These are phyloP conservation scores for Pharnaceum exiguum DNA, from an alignment of 148 eudicot species.

Conservation along the genomic window DNA sequence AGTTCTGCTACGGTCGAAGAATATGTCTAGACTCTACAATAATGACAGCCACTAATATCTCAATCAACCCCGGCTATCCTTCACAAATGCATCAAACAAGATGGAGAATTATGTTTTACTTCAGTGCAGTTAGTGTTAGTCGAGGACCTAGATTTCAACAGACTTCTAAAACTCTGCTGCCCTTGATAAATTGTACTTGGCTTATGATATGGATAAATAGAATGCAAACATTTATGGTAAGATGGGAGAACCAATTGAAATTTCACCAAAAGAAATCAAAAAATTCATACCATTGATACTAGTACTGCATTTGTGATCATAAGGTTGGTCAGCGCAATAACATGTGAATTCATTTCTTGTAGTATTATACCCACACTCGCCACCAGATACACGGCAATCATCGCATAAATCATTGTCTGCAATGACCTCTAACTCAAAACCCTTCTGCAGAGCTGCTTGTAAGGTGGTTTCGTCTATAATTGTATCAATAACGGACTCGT, in stretches of 20 bases:
- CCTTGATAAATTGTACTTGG: too few relatives aligned
- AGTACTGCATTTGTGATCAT: neutral
- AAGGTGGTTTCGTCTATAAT: neutral
- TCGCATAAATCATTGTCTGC: conserved; percentile 29
- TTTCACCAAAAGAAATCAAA: neutral
- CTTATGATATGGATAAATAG: too few relatives aligned
- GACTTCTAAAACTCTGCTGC: too few relatives aligned
- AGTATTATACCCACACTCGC: conserved; percentile 45
- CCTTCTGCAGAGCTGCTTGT: conserved; percentile 18
- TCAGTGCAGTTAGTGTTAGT: too few relatives aligned
- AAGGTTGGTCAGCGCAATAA: conserved; percentile 29
- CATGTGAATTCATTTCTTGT: conserved; percentile 28
- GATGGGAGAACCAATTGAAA: neutral
- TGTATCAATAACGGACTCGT: neutral
- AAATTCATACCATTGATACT: neutral
- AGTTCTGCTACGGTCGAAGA: too few relatives aligned
- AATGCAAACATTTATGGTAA: too few relatives aligned
- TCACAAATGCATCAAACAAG: too few relatives aligned
- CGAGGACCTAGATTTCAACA: too few relatives aligned
- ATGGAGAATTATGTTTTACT: too few relatives aligned
- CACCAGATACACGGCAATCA: conserved; percentile 31
- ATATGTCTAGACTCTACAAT: too few relatives aligned
- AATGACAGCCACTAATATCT: too few relatives aligned
- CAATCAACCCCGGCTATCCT: too few relatives aligned
- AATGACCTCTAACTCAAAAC: conserved; percentile 42